A percentile compares a stretch with the other conserved stretches of the same genome.
Evolutionary conservation across 176 grass and related monocot genomes (phyloP).

Genomic region (Cocos nucifera): DNA sequence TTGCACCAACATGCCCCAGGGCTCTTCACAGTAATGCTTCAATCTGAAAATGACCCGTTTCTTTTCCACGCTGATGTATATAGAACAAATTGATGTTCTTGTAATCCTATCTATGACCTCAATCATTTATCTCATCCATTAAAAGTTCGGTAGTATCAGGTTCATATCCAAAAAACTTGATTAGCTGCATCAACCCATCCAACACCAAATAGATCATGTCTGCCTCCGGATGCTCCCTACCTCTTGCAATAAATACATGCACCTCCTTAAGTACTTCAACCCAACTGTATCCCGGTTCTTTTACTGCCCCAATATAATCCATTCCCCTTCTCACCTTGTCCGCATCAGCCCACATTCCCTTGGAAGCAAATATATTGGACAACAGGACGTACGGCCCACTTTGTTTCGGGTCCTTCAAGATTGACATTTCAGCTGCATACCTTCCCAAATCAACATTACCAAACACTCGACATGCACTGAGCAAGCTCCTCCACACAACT

Average conservation of each 20-base stretch:
- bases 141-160: not conserved
- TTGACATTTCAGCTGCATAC: constrained; percentile 51
- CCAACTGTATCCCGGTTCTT: constrained; percentile 61
- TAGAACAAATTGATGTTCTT: too few relatives aligned
- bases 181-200: constrained; percentile 26
- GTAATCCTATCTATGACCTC: too few relatives aligned
- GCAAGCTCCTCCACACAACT: constrained; percentile 64
- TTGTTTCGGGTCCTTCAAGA: constrained; percentile 45
- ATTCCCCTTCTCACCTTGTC: constrained; percentile 47
- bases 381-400: constrained; percentile 54
- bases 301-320: constrained; percentile 28
- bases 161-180: constrained; percentile 11
- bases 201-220: constrained; percentile 41
- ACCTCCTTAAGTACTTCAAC: constrained; percentile 55
- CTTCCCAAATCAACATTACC: constrained; percentile 59
- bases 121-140: too few relatives aligned
- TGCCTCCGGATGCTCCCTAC: constrained; percentile 27
- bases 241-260: constrained; percentile 38
- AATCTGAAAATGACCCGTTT: too few relatives aligned
- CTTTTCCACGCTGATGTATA: too few relatives aligned
- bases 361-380: constrained; percentile 77
- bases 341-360: constrained; percentile 63
- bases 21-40: too few relatives aligned
- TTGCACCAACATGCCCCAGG: too few relatives aligned
- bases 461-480: constrained; percentile 55